Base-by-base conservation (phyloP, 2,329 filamentous ascomycete genomes). In the Aspergillus piperis region DNA sequence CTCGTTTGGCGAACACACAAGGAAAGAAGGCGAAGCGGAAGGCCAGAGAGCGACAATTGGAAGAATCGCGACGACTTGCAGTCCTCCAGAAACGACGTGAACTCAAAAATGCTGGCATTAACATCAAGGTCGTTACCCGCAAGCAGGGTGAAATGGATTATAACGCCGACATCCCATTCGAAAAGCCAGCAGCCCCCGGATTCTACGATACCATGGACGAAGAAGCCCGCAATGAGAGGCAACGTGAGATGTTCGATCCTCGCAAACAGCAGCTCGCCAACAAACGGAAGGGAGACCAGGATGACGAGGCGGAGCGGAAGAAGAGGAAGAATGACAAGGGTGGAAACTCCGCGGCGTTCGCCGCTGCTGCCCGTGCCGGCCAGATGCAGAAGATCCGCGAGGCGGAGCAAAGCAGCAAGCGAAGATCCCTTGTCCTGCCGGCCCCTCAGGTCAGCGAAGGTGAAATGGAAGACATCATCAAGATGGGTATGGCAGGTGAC, bases 131-230 rank as follows among this genome's bases (percentile, higher is more conserved):
- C 59, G 88, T 88, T 2, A 95, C 90, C 13, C 87, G 90, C 62
- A 98, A 98, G 81, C 88, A 92, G 81, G 95, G 95, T 0, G 90
- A 98, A 80, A 99, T 99, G 92, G 95, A 99, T 77, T 99, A 99
- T 82, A 99, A 99, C 77, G 95, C 95, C 69, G 95, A 99, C 70
- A 96, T 99, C 66, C 95, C 95, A 0, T 98, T 99, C 66, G 95
- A 99, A 76, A 97, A 95, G 77, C 90, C 91, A 65, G 89, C 95
- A 0, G 89, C 90, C 0, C 81, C 88, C 21, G 95, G 95, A 11
- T 99, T 99, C 75, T 96, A 94, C 78, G 94, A 99, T 74, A 99
- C 95, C 0, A 82, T 82, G 3, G 92, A 97, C 13, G 95, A 99
- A 73, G 82, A 90, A 66, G 78, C 81, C 4, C 84, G 83, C 66